These are phyloP conservation scores for Neurospora sp. DNA, from an alignment of 2,329 filamentous ascomycete species.

Conservation along the genomic window DNA sequence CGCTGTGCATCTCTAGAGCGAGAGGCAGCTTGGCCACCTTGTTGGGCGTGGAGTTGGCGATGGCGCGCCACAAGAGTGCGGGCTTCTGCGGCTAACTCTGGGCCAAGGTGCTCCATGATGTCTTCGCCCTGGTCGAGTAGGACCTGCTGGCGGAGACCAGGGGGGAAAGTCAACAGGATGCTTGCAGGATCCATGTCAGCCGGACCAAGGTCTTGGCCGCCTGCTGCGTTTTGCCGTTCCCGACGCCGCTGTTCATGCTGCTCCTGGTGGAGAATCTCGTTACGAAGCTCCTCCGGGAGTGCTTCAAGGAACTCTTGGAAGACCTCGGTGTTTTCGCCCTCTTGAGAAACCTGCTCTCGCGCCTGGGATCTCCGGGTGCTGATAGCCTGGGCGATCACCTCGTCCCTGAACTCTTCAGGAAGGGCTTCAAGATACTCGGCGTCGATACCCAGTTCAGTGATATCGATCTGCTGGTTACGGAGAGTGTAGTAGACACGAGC, in stretches of 20 bases:
- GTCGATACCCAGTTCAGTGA: constrained; percentile 90
- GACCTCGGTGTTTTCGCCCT: constrained; percentile 71
- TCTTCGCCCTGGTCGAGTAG: constrained; percentile 88
- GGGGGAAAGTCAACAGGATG: constrained; percentile 83
- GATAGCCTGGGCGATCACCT: constrained; percentile 87
- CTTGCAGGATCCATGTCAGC: constrained; percentile 84
- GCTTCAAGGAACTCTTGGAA: constrained; percentile 92
- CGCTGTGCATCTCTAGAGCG: constrained; percentile 11
- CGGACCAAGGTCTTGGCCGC: constrained; percentile 39
- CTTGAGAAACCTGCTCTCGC: constrained; percentile 51
- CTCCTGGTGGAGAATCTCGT: constrained; percentile 87
- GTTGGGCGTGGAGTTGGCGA: not conserved
- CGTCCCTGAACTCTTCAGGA: constrained; percentile 92
- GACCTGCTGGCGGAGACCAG: constrained; percentile 73
- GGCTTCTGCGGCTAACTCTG: constrained; percentile 78
- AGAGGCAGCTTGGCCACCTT: not conserved
- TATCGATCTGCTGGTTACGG: constrained; percentile 78
- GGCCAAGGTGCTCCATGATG: constrained; percentile 71
- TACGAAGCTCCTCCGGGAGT: constrained; percentile 77
- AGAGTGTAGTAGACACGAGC: constrained; percentile 70
- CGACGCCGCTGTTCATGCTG: constrained; percentile 78
- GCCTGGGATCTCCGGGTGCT: constrained; percentile 74
- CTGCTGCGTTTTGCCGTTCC: constrained; percentile 55
- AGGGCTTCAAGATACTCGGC: constrained; percentile 90
- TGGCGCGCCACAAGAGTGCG: constrained; percentile 51